Percentiles rank a stretch among this genome's conserved stretches.
Conservation (phyloP, 805 yeast genomes). For the Sugiyamaella valdiviana region DNA sequence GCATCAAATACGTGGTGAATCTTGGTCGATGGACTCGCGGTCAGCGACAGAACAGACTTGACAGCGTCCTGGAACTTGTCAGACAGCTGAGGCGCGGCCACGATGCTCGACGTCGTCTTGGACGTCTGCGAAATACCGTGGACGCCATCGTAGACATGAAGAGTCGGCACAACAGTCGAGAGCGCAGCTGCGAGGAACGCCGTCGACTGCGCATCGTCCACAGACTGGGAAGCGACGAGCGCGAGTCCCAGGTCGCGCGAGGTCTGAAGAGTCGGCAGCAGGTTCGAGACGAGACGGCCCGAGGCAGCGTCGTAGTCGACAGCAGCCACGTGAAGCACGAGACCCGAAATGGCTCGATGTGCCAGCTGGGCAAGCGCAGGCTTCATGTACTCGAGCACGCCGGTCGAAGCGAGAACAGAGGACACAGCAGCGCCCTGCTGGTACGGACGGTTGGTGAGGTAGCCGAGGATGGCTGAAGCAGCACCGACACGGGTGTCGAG, state of each 20-base stretch:
- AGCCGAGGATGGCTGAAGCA: slow-evolving; percentile 72
- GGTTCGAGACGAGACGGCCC: slow-evolving; percentile 56
- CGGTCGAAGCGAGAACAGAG: slow-evolving; percentile 56
- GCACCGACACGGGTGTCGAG: slow-evolving; percentile 78
- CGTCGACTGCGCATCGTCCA: slow-evolving; percentile 60
- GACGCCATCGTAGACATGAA: slow-evolving; percentile 79
- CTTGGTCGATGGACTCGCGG: slow-evolving; percentile 6
- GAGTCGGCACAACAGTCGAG: slow-evolving; percentile 53
- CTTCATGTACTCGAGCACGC: slow-evolving; percentile 62
- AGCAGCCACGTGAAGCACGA: slow-evolving; percentile 70
- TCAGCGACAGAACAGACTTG: neutral
- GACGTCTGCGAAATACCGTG: slow-evolving; percentile 49
- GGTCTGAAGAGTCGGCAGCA: slow-evolving; percentile 50
- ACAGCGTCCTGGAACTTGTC: slow-evolving; percentile 10
- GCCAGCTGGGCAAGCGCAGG: slow-evolving; percentile 42
- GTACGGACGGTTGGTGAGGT: slow-evolving; percentile 32
- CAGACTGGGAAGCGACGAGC: slow-evolving; percentile 60
- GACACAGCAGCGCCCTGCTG: slow-evolving; percentile 23
- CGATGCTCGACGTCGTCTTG: slow-evolving; percentile 19
- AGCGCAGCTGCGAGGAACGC: slow-evolving; percentile 58
- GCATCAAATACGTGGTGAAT: slow-evolving; percentile 22
- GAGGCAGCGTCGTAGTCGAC: slow-evolving; percentile 56
- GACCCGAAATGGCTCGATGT: slow-evolving; percentile 17
- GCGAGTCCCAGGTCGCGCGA: slow-evolving; percentile 62
- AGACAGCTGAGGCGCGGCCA: slow-evolving; percentile 33